Percentiles rank a stretch among this genome's conserved stretches.
phyloP scores from a whole-genome alignment of 139 green algal genomes.

The Astrephomene gubernaculifera region DNA sequence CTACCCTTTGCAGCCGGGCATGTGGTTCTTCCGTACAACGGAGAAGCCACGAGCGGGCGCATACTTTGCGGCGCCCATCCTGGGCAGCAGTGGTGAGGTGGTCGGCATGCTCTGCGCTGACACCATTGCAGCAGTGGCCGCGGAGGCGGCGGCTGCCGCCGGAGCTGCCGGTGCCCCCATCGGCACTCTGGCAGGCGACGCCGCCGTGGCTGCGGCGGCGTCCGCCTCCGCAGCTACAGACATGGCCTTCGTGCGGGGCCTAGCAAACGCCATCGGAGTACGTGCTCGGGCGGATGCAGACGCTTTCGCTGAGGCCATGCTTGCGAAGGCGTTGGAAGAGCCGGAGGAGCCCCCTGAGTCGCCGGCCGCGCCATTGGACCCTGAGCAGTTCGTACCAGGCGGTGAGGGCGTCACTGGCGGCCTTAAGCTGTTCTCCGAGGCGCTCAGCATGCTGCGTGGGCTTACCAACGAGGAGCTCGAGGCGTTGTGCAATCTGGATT shows the following conservation, averaged over 20 bases:
- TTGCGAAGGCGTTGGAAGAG: slow-evolving; percentile 18
- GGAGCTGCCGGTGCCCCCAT: background rate
- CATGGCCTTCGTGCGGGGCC: slow-evolving; percentile 12
- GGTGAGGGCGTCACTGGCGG: slow-evolving; percentile 38
- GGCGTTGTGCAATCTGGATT: slow-evolving; percentile 36
- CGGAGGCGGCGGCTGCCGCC: background rate
- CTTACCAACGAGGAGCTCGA: slow-evolving; percentile 47
- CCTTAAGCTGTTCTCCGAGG: slow-evolving; percentile 48
- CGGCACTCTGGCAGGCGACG: background rate
- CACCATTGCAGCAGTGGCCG: slow-evolving; percentile 3
- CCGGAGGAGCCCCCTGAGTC: slow-evolving; percentile 16
- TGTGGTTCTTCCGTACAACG: slow-evolving; percentile 26
- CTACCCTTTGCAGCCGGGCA: background rate
- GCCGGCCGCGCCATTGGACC: slow-evolving; percentile 18
- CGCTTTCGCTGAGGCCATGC: slow-evolving; percentile 5
- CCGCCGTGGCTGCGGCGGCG: background rate
- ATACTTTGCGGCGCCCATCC: slow-evolving; percentile 51
- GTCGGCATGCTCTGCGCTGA: slow-evolving; percentile 54
- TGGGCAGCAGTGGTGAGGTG: slow-evolving; percentile 44
- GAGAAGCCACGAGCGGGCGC: background rate
- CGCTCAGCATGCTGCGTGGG: slow-evolving; percentile 33
- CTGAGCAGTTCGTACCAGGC: slow-evolving; percentile 29
- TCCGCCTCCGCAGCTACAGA: background rate
- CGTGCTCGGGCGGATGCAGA: slow-evolving; percentile 3
- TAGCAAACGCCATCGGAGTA: slow-evolving; percentile 29